These are phyloP conservation scores for Podila clonocystis DNA, from an alignment of 192 early-diverging fungal genomes.

Conservation along the genomic window DNA sequence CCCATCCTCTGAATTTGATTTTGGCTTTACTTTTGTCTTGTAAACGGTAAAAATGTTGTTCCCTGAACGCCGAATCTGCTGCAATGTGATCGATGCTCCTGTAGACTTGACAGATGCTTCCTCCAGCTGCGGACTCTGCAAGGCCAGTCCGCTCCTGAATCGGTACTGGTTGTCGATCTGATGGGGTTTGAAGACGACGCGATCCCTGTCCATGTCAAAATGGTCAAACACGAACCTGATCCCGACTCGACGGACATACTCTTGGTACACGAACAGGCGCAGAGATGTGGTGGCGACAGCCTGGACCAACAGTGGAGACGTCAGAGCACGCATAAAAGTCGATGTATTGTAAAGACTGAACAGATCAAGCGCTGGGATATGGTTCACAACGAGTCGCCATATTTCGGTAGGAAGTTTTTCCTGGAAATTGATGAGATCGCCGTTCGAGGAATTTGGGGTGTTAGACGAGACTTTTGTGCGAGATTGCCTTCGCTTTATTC, in stretches of 20 bases:
- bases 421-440: slow-evolving; percentile 9
- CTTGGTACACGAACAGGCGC: slow-evolving; percentile 39
- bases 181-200: slow-evolving; percentile 24
- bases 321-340: slow-evolving; percentile 21
- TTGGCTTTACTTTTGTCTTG: background rate
- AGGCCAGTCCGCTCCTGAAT: slow-evolving; percentile 24
- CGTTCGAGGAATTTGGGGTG: background rate
- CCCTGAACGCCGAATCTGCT: slow-evolving; percentile 4
- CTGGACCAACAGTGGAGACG: slow-evolving; percentile 15
- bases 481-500: background rate
- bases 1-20: background rate
- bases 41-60: slow-evolving; percentile 17
- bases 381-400: slow-evolving; percentile 16
- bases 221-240: slow-evolving; percentile 42
- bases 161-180: slow-evolving; percentile 23
- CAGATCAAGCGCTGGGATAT: slow-evolving; percentile 20
- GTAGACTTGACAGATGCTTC: slow-evolving; percentile 17
- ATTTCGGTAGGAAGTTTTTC: slow-evolving; percentile 32
- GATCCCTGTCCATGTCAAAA: slow-evolving; percentile 36
- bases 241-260: slow-evolving; percentile 36
- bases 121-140: slow-evolving; percentile 43
- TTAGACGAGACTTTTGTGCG: background rate
- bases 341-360: slow-evolving; percentile 46
- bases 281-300: slow-evolving; percentile 30
- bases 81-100: background rate